Conservation (phyloP, 495 filamentous ascomycete genomes). For the Extremus antarcticus region DNA sequence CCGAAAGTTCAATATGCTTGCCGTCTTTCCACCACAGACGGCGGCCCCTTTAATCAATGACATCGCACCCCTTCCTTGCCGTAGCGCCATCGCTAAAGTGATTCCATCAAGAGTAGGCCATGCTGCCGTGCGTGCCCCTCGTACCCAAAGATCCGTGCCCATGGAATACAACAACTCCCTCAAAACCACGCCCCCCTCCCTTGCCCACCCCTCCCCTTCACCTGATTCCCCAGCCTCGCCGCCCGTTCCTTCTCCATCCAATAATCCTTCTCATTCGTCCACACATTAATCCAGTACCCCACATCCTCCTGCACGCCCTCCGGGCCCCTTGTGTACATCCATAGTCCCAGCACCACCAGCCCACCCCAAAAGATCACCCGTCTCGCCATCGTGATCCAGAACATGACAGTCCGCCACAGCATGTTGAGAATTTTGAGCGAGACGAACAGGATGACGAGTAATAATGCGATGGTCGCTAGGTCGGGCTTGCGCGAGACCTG, state of each 20-base stretch:
- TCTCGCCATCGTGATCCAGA: slow-evolving; percentile 54
- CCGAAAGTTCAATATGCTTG: too few relatives aligned
- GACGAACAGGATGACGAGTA: slow-evolving; percentile 47
- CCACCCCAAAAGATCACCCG: slow-evolving; percentile 48
- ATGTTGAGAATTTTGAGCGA: slow-evolving; percentile 57
- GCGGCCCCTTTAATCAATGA: background rate
- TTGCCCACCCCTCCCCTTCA: background rate
- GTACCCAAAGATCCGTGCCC: too few relatives aligned
- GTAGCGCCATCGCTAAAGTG: slow-evolving; percentile 7
- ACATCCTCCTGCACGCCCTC: slow-evolving; percentile 49
- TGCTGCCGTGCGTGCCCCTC: too few relatives aligned
- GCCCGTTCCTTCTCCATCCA: slow-evolving; percentile 17
- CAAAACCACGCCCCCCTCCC: slow-evolving; percentile 4
- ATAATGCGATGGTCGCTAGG: slow-evolving; percentile 46
- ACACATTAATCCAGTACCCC: slow-evolving; percentile 42
- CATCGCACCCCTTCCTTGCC: background rate
- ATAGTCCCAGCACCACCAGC: slow-evolving; percentile 39
- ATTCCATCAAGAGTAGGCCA: background rate
- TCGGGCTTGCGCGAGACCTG: slow-evolving; percentile 44
- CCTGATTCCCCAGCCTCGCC: slow-evolving; percentile 11
- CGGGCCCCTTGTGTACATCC: slow-evolving; percentile 53
- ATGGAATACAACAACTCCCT: background rate
- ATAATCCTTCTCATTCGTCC: slow-evolving; percentile 39
- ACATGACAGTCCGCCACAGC: slow-evolving; percentile 56
- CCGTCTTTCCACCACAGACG: too few relatives aligned